Evolutionary conservation across 2,329 filamentous ascomycete genomes (phyloP).

Genomic region (Venturia pyrina): DNA sequence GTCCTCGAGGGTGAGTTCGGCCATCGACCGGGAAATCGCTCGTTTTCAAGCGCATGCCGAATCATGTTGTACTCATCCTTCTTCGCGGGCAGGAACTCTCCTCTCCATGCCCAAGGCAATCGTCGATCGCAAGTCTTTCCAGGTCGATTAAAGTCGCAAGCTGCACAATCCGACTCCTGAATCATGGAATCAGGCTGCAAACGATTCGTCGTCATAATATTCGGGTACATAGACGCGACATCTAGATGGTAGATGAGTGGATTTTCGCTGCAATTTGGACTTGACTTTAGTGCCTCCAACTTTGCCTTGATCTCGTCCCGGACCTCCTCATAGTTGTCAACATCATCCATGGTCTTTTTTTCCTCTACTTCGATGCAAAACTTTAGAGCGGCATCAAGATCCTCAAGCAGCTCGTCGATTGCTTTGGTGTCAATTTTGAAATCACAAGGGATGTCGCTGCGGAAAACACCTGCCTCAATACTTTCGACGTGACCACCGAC

Average conservation of each 20-base stretch:
- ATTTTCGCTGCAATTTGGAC: constrained; percentile 72
- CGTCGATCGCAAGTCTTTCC: constrained; percentile 95
- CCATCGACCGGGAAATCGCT: constrained; percentile 74
- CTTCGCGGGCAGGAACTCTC: constrained; percentile 92
- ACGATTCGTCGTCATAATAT: constrained; percentile 99
- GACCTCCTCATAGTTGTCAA: constrained; percentile 48
- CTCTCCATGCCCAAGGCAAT: constrained; percentile 95
- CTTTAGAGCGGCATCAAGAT: constrained; percentile 78
- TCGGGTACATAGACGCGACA: constrained; percentile 98
- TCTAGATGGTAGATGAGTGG: constrained; percentile 97
- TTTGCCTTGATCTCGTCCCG: constrained; percentile 69
- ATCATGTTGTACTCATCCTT: constrained; percentile 99
- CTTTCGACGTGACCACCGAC: constrained; percentile 98
- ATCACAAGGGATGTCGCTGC: constrained; percentile 88
- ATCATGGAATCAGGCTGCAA: constrained; percentile 99
- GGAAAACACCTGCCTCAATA: constrained; percentile 96
- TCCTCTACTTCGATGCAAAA: constrained; percentile 58
- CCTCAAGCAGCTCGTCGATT: constrained; percentile 75
- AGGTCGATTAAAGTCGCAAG: constrained; percentile 95
- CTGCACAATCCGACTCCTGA: constrained; percentile 86
- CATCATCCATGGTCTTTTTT: constrained; percentile 41
- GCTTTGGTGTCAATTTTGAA: constrained; percentile 84
- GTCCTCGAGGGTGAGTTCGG: constrained; percentile 60
- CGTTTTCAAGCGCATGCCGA: constrained; percentile 78
- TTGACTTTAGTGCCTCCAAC: constrained; percentile 64